A percentile compares a stretch with the other conserved stretches of the same genome.
phyloP scores from a whole-genome alignment of 371 early-diverging fungal genomes.

The Massospora cicadina region DNA sequence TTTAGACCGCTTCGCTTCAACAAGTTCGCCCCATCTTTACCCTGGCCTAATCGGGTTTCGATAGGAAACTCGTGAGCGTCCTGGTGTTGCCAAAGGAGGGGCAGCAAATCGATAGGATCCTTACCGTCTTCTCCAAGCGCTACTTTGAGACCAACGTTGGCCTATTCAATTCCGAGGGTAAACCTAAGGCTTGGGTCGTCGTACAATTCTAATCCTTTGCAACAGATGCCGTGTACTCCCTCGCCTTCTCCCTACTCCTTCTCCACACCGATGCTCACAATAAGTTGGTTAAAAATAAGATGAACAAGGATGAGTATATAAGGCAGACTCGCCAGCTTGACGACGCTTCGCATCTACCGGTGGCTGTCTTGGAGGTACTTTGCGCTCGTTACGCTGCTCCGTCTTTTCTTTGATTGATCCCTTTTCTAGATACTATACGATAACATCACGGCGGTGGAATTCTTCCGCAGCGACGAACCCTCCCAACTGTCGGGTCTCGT shows the following conservation, averaged over 20 bases:
- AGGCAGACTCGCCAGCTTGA: conserved; percentile 44
- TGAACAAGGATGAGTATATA: conserved; percentile 69
- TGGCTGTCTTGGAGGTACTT: conserved; percentile 51
- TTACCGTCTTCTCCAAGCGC: conserved; percentile 60
- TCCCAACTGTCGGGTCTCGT: background rate
- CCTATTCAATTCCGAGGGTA: conserved; percentile 40
- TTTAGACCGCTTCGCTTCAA: too few species aligned
- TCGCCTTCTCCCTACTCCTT: conserved; percentile 69
- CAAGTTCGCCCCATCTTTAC: background rate
- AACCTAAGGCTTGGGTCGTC: conserved; percentile 1
- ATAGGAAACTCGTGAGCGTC: conserved; percentile 47
- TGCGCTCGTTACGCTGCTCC: too few species aligned
- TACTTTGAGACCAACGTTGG: conserved; percentile 57
- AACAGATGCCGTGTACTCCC: conserved; percentile 51
- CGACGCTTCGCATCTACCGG: conserved; percentile 39
- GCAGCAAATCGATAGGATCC: conserved; percentile 79
- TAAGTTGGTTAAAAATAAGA: conserved; percentile 62
- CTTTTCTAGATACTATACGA: conserved; percentile 40
- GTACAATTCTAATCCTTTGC: background rate
- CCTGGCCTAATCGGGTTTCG: background rate
- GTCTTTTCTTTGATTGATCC: background rate
- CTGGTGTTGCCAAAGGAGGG: conserved; percentile 74
- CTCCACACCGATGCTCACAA: conserved; percentile 90
- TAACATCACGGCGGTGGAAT: conserved; percentile 38
- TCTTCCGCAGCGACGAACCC: conserved; percentile 20